A percentile compares a stretch with the other conserved stretches of the same genome.
Evolutionary conservation across 2,329 filamentous ascomycete genomes (phyloP).

Genomic region (Neurospora sp.): DNA sequence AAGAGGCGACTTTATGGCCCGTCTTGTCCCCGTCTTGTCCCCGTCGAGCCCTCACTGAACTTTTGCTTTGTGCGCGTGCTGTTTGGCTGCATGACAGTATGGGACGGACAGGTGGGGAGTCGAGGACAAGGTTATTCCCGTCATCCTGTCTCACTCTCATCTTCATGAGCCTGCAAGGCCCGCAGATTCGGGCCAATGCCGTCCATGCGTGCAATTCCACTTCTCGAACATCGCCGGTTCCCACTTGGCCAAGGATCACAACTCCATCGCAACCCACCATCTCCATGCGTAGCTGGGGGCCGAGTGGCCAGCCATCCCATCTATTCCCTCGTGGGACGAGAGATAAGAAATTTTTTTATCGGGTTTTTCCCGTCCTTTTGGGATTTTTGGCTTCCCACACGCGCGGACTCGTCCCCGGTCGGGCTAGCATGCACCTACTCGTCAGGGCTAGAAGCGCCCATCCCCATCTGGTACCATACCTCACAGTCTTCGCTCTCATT

Average conservation of each 20-base stretch:
- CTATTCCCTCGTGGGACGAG: constrained; percentile 3
- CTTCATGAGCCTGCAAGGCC: neutral
- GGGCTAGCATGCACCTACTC: constrained; percentile 2
- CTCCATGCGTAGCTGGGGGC: constrained; percentile 5
- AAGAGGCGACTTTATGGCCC: neutral
- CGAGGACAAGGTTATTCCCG: neutral
- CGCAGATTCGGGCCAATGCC: neutral
- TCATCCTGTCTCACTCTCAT: neutral
- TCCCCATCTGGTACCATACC: constrained; percentile 1
- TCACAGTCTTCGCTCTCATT: neutral
- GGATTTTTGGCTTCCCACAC: constrained; percentile 3
- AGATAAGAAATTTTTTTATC: constrained; percentile 16
- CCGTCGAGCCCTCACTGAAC: neutral
- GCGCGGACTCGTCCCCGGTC: constrained; percentile 1
- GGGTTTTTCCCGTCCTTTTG: constrained; percentile 7
- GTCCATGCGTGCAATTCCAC: neutral
- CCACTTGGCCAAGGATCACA: constrained; percentile 7
- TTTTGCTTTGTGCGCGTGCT: neutral
- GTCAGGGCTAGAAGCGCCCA: too few relatives aligned
- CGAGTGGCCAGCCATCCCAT: constrained; percentile 2
- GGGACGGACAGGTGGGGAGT: neutral
- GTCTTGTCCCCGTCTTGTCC: too few relatives aligned
- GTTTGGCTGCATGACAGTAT: neutral
- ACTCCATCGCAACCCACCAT: constrained; percentile 7
- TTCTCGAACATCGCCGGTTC: constrained; percentile 1